Conservation (phyloP, 2,329 filamentous ascomycete genomes). For the Alternaria sp. region DNA sequence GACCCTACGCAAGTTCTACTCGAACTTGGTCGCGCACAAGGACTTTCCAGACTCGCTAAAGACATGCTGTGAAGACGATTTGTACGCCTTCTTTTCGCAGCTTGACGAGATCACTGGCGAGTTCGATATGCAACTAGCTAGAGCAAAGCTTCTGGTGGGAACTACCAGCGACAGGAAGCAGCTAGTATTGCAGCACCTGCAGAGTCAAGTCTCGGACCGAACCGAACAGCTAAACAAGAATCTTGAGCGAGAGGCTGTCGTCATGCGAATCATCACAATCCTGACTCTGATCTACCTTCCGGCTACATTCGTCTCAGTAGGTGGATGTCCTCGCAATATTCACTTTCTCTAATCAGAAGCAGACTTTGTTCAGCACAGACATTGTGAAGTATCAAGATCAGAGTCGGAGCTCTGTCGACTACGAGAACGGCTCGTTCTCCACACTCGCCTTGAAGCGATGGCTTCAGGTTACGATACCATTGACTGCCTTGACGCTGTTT, state of each 20-base stretch:
- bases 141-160: conserved; percentile 47
- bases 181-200: conserved; percentile 39
- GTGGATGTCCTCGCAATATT: not conserved
- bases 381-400: conserved; percentile 50
- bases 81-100: conserved; percentile 25
- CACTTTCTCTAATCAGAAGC: not conserved
- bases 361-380: conserved; percentile 56
- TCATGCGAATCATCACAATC: conserved; percentile 41
- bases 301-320: conserved; percentile 42
- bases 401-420: not conserved
- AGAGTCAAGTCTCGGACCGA: conserved; percentile 33
- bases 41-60: conserved; percentile 31
- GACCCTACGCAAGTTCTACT: conserved; percentile 32
- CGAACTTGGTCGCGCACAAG: conserved; percentile 15
- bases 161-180: conserved; percentile 51
- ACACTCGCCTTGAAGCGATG: conserved; percentile 45
- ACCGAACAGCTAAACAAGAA: conserved; percentile 34
- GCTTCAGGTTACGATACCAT: conserved; percentile 52
- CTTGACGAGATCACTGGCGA: conserved; percentile 51
- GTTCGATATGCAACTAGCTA: conserved; percentile 48
- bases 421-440: conserved; percentile 38
- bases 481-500: conserved; percentile 46
- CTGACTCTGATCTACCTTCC: conserved; percentile 39
- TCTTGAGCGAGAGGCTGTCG: conserved; percentile 37
- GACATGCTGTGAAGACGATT: conserved; percentile 17